These are phyloP conservation scores for Fragaria iinumae DNA, from an alignment of 306 rosid genomes.

Conservation along the genomic window DNA sequence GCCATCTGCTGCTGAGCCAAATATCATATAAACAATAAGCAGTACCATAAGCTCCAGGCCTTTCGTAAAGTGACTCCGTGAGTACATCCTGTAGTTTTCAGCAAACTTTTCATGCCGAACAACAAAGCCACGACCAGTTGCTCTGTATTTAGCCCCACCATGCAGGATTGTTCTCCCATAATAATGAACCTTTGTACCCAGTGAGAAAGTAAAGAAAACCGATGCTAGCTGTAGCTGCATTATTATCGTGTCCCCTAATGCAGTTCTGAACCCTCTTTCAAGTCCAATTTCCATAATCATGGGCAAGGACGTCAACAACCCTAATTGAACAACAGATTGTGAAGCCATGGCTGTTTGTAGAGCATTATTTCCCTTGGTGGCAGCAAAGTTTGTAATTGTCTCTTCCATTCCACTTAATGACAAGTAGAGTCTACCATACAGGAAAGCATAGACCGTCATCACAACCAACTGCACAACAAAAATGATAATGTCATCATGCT, in stretches of 20 bases:
- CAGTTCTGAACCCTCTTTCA: conserved; percentile 93
- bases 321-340: conserved; percentile 82
- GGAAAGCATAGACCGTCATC: conserved; percentile 68
- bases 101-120: conserved; percentile 93
- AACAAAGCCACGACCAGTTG: conserved; percentile 99
- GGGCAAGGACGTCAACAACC: conserved; percentile 82
- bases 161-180: conserved; percentile 92
- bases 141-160: conserved; percentile 96
- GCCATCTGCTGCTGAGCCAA: conserved; percentile 58
- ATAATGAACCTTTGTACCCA: conserved; percentile 86
- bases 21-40: conserved; percentile 64
- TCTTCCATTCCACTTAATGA: conserved; percentile 88
- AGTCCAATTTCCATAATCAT: conserved; percentile 98
- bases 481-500: conserved; percentile 6
- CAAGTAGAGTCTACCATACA: conserved; percentile 85
- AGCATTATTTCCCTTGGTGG: conserved; percentile 54
- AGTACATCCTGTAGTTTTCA: conserved; percentile 92
- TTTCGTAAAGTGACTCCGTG: conserved; percentile 92
- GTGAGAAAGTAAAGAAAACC: conserved; percentile 93
- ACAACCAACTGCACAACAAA: conserved; percentile 65
- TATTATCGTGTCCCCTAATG: conserved; percentile 69
- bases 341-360: conserved; percentile 79
- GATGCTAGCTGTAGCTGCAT: conserved; percentile 96
- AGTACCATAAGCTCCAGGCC: conserved; percentile 75
- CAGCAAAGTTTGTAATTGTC: conserved; percentile 63